These are phyloP conservation scores for Diaporthe destruens DNA, from an alignment of 2,329 filamentous ascomycete species.

Conservation along the genomic window DNA sequence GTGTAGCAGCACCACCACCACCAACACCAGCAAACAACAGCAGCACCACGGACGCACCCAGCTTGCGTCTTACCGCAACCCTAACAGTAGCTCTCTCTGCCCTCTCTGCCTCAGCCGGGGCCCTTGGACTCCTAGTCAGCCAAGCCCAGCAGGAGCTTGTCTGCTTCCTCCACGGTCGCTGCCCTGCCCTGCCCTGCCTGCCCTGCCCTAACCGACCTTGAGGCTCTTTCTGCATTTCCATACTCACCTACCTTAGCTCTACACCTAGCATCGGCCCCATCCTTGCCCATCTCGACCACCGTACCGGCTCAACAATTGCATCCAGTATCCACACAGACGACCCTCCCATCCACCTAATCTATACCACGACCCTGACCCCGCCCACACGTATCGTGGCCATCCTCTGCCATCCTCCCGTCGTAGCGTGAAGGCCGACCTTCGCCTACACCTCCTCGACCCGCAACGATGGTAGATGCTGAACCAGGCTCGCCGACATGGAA, in stretches of 20 bases:
- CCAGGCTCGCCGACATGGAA: slow-evolving; percentile 97
- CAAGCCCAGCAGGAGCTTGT: slow-evolving; percentile 41
- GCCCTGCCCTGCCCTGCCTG: slow-evolving; percentile 33
- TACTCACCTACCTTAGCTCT: slow-evolving; percentile 41
- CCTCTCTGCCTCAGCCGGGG: slow-evolving; percentile 14
- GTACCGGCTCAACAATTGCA: slow-evolving; percentile 31
- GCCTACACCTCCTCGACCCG: slow-evolving; percentile 46
- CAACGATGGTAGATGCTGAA: slow-evolving; percentile 96
- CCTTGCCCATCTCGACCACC: slow-evolving; percentile 36
- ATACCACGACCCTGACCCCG: slow-evolving; percentile 28
- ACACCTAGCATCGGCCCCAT: slow-evolving; percentile 15
- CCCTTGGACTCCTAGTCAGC: slow-evolving; percentile 35
- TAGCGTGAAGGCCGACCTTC: slow-evolving; percentile 47
- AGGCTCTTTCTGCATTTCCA: slow-evolving; percentile 38
- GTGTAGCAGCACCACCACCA: slow-evolving; percentile 24
- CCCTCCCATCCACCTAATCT: slow-evolving; percentile 28
- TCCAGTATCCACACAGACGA: slow-evolving; percentile 32
- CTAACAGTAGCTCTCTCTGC: slow-evolving; percentile 14
- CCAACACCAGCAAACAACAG: neutral
- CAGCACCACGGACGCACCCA: slow-evolving; percentile 22
- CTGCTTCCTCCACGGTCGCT: slow-evolving; percentile 35
- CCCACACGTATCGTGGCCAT: slow-evolving; percentile 26
- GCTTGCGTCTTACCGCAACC: slow-evolving; percentile 25
- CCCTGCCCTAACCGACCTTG: slow-evolving; percentile 13
- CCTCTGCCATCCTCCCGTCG: slow-evolving; percentile 32